Evolutionary conservation across 352 stramenopile genomes (phyloP), one percentile per base, ranked within the genome.

Genomic region (Phytophthora ramorum): DNA sequence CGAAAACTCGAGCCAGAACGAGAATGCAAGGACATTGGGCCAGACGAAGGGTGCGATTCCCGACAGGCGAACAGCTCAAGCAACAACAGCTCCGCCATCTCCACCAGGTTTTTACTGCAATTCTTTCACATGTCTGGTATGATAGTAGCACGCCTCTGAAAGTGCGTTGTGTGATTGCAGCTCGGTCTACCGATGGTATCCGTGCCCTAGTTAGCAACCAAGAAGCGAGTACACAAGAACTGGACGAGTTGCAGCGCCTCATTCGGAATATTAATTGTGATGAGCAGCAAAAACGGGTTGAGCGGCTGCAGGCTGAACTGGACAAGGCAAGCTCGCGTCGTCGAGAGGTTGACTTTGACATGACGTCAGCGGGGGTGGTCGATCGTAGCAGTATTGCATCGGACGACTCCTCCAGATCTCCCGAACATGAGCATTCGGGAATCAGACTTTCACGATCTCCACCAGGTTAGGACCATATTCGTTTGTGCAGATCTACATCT

Each of bases 221-320:
- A 67, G 48, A 60, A 14, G 24, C 16, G 17, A 61, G 16, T 12
- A 41, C 17, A 12, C 41, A 46, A 43, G 41, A 57, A 14, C 35
- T 19, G 17, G 70, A 78, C 41, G 38, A 60, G 20, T 46, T 78
- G 14, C 66, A 75, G 20, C 51, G 41, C 19, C 58, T 78, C 17
- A 32, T 78, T 45, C 43, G 58, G 24, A 71, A 63, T 38, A 63
- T 79, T 10, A 66, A 74, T 35, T 77, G 40, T 40, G 61, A 53
- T 12, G 64, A 77, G 32, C 76, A 85, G 34, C 68, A 78, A 58
- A 68, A 66, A 20, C 75, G 68, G 14, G 62, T 85, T n/a, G 74
- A 75, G 24, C 66, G 43, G 35, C 59, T 81, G 12, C 64, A 81
- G 53, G 57, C 22, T 17, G 71, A 85, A 19, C 62, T 85, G 2